phyloP scores from a whole-genome alignment of 441 rosid species.

The Gossypium davidsonii region DNA sequence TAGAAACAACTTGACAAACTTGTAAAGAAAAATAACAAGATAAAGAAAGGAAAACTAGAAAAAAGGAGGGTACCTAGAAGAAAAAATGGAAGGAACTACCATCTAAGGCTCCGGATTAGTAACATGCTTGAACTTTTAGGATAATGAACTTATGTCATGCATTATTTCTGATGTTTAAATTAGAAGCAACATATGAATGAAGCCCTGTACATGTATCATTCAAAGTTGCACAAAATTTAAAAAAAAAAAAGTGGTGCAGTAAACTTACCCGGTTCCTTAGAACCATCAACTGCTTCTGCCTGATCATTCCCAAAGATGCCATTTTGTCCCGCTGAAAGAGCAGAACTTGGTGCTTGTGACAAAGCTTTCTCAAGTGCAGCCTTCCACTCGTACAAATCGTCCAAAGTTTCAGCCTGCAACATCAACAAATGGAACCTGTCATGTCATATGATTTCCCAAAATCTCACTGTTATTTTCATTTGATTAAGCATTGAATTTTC shows the following conservation, averaged over 20 bases:
- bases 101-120: background rate
- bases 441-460: slow-evolving; percentile 5
- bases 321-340: slow-evolving; percentile 73
- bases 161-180: background rate
- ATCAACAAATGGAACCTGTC: slow-evolving; percentile 13
- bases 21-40: background rate
- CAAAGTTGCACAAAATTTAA: background rate
- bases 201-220: background rate
- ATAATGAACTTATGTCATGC: background rate
- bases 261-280: slow-evolving; percentile 53
- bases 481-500: background rate
- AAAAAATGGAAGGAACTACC: background rate
- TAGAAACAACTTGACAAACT: background rate
- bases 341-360: slow-evolving; percentile 78
- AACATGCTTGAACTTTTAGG: background rate
- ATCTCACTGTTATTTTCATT: background rate
- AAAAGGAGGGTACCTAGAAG: background rate
- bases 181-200: background rate
- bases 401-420: slow-evolving; percentile 83
- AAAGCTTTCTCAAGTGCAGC: slow-evolving; percentile 86
- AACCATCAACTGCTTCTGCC: slow-evolving; percentile 45
- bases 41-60: background rate
- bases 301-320: slow-evolving; percentile 71
- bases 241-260: slow-evolving; percentile 1
- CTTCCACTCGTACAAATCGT: slow-evolving; percentile 93